Percentiles rank a stretch among this genome's conserved stretches.
phyloP scores from a whole-genome alignment of 345 rosid genomes.

The Lenwebbia sp. region DNA sequence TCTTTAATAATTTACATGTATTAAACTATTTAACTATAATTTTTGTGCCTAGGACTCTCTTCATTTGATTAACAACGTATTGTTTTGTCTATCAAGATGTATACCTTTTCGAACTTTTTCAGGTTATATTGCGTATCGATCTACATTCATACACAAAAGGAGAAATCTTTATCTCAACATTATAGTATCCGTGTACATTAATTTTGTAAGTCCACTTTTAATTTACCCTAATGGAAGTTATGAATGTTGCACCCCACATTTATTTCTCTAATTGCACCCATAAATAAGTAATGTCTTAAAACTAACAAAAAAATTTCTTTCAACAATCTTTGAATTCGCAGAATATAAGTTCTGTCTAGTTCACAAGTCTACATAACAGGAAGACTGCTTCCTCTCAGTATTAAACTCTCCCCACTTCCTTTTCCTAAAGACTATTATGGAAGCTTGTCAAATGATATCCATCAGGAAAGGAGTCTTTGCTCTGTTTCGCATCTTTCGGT shows the following conservation, averaged over 20 bases:
- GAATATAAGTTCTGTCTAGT: background rate
- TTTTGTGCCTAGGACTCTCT: no score
- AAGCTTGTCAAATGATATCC: background rate
- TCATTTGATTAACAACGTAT: background rate
- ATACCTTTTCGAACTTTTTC: background rate
- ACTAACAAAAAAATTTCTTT: background rate
- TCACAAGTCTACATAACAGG: background rate
- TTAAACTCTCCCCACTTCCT: background rate
- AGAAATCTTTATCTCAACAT: background rate
- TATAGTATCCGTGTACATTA: no score
- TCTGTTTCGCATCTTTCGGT: background rate
- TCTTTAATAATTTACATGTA: background rate
- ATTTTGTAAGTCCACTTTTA: background rate
- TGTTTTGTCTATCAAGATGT: background rate
- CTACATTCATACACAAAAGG: background rate
- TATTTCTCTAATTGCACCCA: background rate
- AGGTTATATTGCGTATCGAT: fast-evolving
- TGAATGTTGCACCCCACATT: background rate
- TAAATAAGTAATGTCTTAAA: background rate
- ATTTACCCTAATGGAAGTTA: background rate
- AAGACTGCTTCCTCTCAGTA: background rate
- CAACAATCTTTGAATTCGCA: background rate
- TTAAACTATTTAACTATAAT: background rate
- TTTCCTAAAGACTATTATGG: background rate
- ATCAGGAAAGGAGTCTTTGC: background rate